Percentiles rank a stretch among this genome's conserved stretches.
Conservation (phyloP, 495 filamentous ascomycete genomes). For the Penicillium psychrofluorescens region DNA sequence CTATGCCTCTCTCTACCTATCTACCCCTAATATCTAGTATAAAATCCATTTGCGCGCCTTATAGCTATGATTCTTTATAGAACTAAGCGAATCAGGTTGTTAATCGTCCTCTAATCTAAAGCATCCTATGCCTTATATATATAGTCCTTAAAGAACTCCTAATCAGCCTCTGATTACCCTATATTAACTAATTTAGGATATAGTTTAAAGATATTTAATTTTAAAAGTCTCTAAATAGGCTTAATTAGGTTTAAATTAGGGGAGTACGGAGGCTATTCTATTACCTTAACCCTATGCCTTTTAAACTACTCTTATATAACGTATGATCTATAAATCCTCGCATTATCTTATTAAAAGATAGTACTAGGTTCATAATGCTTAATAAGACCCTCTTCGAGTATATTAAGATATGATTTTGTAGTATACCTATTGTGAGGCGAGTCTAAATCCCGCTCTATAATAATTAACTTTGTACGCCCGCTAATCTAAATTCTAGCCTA, state of each 20-base stretch:
- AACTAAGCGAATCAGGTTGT: not conserved
- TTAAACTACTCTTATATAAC: not conserved
- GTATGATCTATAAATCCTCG: not conserved
- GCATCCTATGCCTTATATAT: not conserved
- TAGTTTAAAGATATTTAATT: not conserved
- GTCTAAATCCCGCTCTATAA: not conserved
- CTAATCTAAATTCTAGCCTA: not conserved
- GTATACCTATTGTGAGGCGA: not conserved
- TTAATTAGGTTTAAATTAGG: not conserved
- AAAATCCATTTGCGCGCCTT: not conserved
- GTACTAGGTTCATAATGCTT: not conserved
- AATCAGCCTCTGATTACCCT: not conserved
- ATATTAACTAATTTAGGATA: not conserved
- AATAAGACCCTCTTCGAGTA: not conserved
- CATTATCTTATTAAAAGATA: not conserved
- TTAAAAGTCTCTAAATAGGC: not conserved
- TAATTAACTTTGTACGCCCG: not conserved
- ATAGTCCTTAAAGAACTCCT: not conserved
- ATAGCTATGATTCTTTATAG: not conserved
- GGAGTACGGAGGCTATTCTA: not conserved
- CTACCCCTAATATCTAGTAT: not conserved
- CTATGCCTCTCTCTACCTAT: not conserved
- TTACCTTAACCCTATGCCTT: not conserved
- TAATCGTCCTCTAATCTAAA: not conserved
- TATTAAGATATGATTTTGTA: not conserved